A percentile compares a stretch with the other conserved stretches of the same genome.
Conservation (phyloP, 768 basidiomycete species). For the Tulasnella sp. region DNA sequence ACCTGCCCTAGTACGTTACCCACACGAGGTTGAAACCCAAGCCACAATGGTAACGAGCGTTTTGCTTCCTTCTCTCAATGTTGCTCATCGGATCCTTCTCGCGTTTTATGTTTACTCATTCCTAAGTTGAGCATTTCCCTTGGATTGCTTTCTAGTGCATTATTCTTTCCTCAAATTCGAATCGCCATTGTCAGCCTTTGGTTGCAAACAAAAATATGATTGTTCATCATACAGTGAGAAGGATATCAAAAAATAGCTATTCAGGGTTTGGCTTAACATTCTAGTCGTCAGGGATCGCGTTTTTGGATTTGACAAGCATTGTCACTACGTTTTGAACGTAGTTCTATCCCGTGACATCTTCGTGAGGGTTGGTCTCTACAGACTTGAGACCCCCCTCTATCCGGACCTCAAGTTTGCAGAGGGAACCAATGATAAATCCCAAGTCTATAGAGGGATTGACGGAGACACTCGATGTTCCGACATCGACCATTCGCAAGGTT, state of each 20-base stretch:
- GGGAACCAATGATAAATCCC: no score
- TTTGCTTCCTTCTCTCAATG: no score
- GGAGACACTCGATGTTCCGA: no score
- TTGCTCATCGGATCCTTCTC: background rate
- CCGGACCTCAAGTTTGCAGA: background rate
- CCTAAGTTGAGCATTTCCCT: background rate
- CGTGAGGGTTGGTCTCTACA: fast-evolving
- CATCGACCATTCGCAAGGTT: no score
- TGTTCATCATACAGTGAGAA: no score
- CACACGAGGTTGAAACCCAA: no score
- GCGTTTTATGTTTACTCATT: background rate
- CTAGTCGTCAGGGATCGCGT: background rate
- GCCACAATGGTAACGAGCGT: no score
- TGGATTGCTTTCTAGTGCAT: background rate
- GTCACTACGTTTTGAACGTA: background rate
- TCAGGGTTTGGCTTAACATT: background rate
- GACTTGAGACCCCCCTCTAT: background rate
- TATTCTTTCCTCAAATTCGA: background rate
- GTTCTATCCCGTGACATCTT: background rate
- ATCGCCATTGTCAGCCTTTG: background rate
- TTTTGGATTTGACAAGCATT: background rate
- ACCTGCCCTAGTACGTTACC: no score
- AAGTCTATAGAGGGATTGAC: background rate
- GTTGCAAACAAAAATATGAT: no score
- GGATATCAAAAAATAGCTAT: background rate